A percentile compares a stretch with the other conserved stretches of the same genome.
Conservation (phyloP, 169 alveolate species). For the Plasmodium knowlesi region DNA sequence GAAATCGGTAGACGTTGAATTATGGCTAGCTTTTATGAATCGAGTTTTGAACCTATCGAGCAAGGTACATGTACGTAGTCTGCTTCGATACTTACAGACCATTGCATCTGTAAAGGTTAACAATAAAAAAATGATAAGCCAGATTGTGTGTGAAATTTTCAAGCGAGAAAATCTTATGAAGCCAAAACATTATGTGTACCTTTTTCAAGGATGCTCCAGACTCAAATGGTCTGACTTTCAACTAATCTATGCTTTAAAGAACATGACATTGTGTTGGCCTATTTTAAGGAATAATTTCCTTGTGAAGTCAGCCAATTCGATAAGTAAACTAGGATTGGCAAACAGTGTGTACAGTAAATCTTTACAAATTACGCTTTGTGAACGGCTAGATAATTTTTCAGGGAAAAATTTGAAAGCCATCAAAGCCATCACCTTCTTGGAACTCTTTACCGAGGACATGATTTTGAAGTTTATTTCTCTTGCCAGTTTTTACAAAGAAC, state of each 20-base stretch:
- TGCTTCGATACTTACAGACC: conserved; percentile 82
- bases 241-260: conserved; percentile 80
- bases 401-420: conserved; percentile 59
- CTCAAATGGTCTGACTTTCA: conserved; percentile 79
- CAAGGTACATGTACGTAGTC: conserved; percentile 77
- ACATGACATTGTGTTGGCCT: conserved; percentile 86
- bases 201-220: conserved; percentile 81
- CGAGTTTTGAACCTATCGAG: conserved; percentile 70
- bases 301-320: conserved; percentile 81
- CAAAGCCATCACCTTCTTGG: conserved; percentile 77
- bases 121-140: conserved; percentile 39
- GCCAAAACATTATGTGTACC: conserved; percentile 85
- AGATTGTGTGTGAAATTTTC: conserved; percentile 73
- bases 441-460: conserved; percentile 82
- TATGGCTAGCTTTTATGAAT: conserved; percentile 73
- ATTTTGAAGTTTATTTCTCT: conserved; percentile 71
- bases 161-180: conserved; percentile 81
- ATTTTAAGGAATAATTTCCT: conserved; percentile 83
- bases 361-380: conserved; percentile 76
- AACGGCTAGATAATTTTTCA: conserved; percentile 75
- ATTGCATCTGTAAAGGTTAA: conserved; percentile 77
- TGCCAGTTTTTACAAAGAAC: conserved; percentile 78
- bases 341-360: conserved; percentile 78
- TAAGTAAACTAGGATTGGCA: conserved; percentile 80
- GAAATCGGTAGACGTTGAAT: conserved; percentile 44